Conservation (phyloP, 148 eudicot species). For the Rhododendron ovatum region DNA sequence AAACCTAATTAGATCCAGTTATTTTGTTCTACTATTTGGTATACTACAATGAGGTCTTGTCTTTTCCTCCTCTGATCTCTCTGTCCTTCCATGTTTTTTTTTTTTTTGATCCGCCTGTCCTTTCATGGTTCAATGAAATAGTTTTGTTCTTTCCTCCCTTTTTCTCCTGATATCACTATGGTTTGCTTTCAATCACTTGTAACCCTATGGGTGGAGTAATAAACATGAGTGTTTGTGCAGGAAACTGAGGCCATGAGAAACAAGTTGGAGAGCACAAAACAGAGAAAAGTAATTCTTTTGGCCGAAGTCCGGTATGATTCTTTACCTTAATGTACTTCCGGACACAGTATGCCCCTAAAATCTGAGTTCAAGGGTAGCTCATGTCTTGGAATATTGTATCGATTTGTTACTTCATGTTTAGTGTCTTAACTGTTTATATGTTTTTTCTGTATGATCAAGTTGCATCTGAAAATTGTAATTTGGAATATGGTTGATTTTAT, state of each 20-base stretch:
- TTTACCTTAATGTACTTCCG: background rate
- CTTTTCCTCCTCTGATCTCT: background rate
- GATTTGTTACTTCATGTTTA: background rate
- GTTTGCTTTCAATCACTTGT: background rate
- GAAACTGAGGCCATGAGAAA: slow-evolving; percentile 28
- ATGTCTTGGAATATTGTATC: background rate
- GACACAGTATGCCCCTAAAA: background rate
- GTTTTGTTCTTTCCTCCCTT: background rate
- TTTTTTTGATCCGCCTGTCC: no score
- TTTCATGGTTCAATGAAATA: background rate
- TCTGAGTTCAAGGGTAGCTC: background rate
- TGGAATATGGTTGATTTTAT: background rate
- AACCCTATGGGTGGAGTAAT: background rate
- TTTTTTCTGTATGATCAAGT: background rate
- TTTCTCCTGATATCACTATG: background rate
- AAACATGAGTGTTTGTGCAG: slow-evolving; percentile 18
- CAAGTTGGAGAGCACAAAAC: slow-evolving; percentile 32
- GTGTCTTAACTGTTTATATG: background rate
- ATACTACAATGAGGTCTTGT: background rate
- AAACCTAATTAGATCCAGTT: background rate
- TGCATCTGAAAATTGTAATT: background rate
- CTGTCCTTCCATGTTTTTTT: background rate
- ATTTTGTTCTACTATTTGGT: background rate
- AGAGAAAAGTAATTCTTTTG: slow-evolving; percentile 31
- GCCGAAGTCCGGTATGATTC: slow-evolving; percentile 42